Base-by-base conservation (phyloP, 164 flowering plant genomes). In the Kalanchoe fedtschenkoi region DNA sequence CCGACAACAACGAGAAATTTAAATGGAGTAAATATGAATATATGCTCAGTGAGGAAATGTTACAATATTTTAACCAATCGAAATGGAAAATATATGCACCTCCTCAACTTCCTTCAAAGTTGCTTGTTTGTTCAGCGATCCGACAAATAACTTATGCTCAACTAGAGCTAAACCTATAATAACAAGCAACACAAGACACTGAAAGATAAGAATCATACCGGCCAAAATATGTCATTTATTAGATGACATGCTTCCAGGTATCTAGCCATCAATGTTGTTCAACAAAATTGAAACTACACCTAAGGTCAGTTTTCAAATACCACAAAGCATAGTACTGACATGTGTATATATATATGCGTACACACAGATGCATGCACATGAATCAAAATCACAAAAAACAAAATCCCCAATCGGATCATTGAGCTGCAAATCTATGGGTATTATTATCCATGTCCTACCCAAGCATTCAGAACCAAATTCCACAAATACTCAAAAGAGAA, bases 61-160 rank as follows among this genome's bases (percentile, higher is more conserved):
- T 24, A 35, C 13, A 24, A 24, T 42, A 32, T 26, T 8, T 37
- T 9, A 16, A 64, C 47, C 15, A 58, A 43, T 30, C 5, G 35
- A 47, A 35, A 46, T n/a, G n/a, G 37, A 37, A 2, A n/a, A 34
- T 28, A 11, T 62, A 69, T 80, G 56, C 77, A 90, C 98, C 62
- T 90, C 95, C 76, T 86, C 88, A 72, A 93, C 78, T 78, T 93
- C 98, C 74, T 79, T 85, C 70, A 81, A 96, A 14, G 89, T 78
- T 64, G 98, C 95, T 66, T 85, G 96, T 70, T 78, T 93, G 77
- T 85, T 88, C 66, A 93, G 62, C 16, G 95, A 85, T n/a, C 92
- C 96, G 66, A 93, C 97, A 76, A 93, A 93, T 74, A 93, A 73
- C 75, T 93, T 93, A 82, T 74, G 80, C 75, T 93, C 97, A 46